phyloP scores from a whole-genome alignment of 768 basidiomycete species.

The Leccinum disarticulatum region DNA sequence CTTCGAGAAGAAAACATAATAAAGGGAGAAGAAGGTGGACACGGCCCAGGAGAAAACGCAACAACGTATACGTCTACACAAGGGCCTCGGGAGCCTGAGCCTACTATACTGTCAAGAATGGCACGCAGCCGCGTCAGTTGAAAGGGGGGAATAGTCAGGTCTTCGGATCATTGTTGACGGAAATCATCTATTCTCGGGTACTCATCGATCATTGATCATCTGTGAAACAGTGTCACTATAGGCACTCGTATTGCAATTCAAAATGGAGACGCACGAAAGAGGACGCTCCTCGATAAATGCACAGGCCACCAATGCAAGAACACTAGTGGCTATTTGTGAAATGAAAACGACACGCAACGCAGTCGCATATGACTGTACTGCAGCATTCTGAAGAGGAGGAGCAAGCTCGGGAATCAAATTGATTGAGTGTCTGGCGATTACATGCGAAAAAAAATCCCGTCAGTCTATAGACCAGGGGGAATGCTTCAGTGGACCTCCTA shows the following conservation, averaged over 20 bases:
- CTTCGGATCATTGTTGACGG: background rate
- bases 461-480: constrained; percentile 10
- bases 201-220: background rate
- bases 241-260: background rate
- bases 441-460: constrained; percentile 5
- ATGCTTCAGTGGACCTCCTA: constrained; percentile 26
- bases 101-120: too few species aligned
- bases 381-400: constrained; percentile 54
- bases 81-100: too few species aligned
- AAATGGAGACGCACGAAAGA: constrained; percentile 40
- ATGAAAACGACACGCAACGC: constrained; percentile 83
- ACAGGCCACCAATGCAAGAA: constrained; percentile 65
- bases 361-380: constrained; percentile 74
- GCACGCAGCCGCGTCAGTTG: too few species aligned
- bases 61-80: too few species aligned
- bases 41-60: too few species aligned
- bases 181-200: background rate
- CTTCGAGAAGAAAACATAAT: too few species aligned
- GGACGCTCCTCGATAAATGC: constrained; percentile 75
- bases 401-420: constrained; percentile 66
- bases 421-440: constrained; percentile 62
- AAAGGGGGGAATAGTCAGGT: background rate
- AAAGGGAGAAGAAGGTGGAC: too few species aligned
- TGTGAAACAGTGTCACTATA: background rate
- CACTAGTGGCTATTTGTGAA: constrained; percentile 65